These are phyloP conservation scores for Chaetomium sp. DNA, from an alignment of 2,329 filamentous ascomycete species.

Conservation along the genomic window DNA sequence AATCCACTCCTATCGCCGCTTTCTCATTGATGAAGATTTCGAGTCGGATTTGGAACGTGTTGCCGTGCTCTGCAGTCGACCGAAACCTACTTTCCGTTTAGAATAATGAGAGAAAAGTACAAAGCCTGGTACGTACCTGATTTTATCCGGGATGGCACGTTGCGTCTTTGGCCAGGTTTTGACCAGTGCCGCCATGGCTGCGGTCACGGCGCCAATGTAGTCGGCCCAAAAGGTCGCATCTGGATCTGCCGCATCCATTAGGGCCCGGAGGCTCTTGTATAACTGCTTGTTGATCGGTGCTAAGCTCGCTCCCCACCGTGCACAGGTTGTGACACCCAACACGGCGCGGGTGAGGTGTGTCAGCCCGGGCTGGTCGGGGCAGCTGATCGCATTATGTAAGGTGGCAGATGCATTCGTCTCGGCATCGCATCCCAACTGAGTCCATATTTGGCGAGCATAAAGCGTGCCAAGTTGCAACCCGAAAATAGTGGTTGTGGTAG, in stretches of 20 bases:
- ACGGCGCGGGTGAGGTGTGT: conserved; percentile 71
- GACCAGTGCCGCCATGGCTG: conserved; percentile 47
- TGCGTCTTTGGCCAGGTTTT: conserved; percentile 45
- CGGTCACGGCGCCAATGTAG: conserved; percentile 54
- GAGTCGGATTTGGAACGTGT: conserved; percentile 44
- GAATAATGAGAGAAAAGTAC: background rate
- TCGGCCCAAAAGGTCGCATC: conserved; percentile 56
- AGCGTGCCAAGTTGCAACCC: conserved; percentile 47
- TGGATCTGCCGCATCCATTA: conserved; percentile 44
- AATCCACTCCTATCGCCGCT: conserved; percentile 38
- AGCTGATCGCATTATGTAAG: conserved; percentile 71
- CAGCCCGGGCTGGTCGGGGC: conserved; percentile 71
- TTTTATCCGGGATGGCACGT: conserved; percentile 40
- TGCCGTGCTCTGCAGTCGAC: conserved; percentile 36
- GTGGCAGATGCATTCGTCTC: conserved; percentile 66
- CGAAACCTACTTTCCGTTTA: conserved; percentile 29
- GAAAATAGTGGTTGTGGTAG: conserved; percentile 46
- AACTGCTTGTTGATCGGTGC: conserved; percentile 52
- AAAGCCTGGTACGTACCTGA: conserved; percentile 45
- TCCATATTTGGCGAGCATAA: conserved; percentile 56
- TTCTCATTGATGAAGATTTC: conserved; percentile 41
- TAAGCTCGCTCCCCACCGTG: conserved; percentile 70
- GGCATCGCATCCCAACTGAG: conserved; percentile 50
- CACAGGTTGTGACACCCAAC: conserved; percentile 70
- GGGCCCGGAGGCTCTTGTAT: conserved; percentile 45